Conservation (phyloP, 208 protist species). For the Trypanosoma conorhini region DNA sequence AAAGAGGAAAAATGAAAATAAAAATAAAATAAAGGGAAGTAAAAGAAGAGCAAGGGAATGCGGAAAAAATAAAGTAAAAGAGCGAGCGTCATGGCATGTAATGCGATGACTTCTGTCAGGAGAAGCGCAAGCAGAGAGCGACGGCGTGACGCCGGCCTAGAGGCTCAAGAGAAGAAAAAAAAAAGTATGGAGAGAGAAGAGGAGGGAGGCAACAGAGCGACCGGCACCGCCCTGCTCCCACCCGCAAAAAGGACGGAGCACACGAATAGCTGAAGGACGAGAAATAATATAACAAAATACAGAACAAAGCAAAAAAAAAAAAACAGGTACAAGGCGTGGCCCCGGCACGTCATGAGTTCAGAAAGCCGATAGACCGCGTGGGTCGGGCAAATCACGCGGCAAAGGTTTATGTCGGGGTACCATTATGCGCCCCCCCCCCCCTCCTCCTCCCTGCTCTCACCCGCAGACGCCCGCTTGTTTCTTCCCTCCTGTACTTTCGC, state of each 20-base stretch:
- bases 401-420: not conserved
- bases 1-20: no score
- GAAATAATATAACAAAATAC: slow-evolving; percentile 1
- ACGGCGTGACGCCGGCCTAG: no score
- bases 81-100: no score
- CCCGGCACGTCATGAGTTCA: no score
- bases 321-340: not conserved
- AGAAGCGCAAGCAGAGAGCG: no score
- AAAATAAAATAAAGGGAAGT: no score
- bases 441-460: not conserved
- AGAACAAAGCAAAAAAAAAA: not conserved
- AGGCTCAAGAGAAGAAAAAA: not conserved
- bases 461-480: not conserved
- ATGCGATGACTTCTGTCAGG: no score
- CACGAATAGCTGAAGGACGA: not conserved
- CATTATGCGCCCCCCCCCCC: no score
- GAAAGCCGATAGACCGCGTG: no score
- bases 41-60: no score
- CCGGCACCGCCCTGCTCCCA: not conserved
- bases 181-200: not conserved
- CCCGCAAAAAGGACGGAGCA: not conserved
- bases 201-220: not conserved
- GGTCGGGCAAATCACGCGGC: not conserved
- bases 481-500: not conserved
- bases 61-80: no score